Evolutionary conservation across 192 early-diverging fungal genomes (phyloP).

Genomic region (Entophlyctis luteolus): DNA sequence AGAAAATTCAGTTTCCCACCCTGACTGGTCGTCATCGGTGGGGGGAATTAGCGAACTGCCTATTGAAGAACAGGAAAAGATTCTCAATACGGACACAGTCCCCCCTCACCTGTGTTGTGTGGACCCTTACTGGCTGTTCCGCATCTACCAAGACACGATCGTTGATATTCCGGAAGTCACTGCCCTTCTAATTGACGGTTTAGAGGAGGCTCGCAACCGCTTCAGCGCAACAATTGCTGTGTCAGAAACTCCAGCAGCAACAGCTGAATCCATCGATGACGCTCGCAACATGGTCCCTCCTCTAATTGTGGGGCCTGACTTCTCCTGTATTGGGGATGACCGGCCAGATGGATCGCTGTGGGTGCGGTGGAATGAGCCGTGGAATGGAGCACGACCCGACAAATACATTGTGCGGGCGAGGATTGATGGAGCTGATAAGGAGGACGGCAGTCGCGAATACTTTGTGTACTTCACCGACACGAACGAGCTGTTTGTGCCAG

Average conservation of each 20-base stretch:
- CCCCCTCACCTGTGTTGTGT: slow-evolving; percentile 46
- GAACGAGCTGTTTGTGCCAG: slow-evolving; percentile 24
- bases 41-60: slow-evolving; percentile 39
- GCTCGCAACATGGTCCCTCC: slow-evolving; percentile 22
- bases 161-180: slow-evolving; percentile 35
- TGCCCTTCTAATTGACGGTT: slow-evolving; percentile 31
- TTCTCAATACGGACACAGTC: slow-evolving; percentile 31
- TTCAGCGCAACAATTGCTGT: slow-evolving; percentile 4
- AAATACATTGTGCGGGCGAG: slow-evolving; percentile 30
- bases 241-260: too few species aligned
- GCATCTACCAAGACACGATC: slow-evolving; percentile 53
- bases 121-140: slow-evolving; percentile 48
- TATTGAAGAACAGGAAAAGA: slow-evolving; percentile 30
- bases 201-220: slow-evolving; percentile 24
- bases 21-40: slow-evolving; percentile 21
- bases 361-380: slow-evolving; percentile 40
- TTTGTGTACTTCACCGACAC: neutral
- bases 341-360: slow-evolving; percentile 37
- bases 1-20: slow-evolving; percentile 30
- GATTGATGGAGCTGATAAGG: slow-evolving; percentile 12
- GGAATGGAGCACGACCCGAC: slow-evolving; percentile 41
- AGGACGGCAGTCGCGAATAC: slow-evolving; percentile 18
- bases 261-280: too few species aligned
- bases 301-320: slow-evolving; percentile 11
- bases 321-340: slow-evolving; percentile 31